These are phyloP conservation scores for Linum usitatissimum DNA, from an alignment of 345 rosid genomes.

Conservation along the genomic window DNA sequence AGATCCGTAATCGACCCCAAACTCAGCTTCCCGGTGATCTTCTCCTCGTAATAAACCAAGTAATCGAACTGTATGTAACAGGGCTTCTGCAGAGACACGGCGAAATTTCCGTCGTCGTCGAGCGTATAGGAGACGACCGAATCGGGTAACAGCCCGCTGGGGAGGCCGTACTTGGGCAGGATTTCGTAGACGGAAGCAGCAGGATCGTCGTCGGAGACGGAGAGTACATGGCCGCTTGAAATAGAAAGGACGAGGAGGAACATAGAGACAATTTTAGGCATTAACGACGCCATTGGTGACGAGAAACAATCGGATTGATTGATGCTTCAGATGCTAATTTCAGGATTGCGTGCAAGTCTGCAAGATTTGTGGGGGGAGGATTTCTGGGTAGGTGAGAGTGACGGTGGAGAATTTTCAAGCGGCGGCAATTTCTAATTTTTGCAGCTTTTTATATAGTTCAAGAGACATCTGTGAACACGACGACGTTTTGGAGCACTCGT, in stretches of 20 bases:
- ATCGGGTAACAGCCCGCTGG: slow-evolving; percentile 61
- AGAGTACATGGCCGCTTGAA: slow-evolving; percentile 14
- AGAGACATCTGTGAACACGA: no score
- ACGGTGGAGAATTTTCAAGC: no score
- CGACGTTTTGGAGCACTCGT: no score
- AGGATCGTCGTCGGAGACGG: slow-evolving; percentile 17
- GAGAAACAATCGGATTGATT: neutral
- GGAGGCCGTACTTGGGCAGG: slow-evolving; percentile 88
- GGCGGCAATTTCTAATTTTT: no score
- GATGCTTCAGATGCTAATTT: neutral
- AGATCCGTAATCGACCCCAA: slow-evolving; percentile 66
- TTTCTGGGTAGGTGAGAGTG: no score
- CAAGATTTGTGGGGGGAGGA: no score
- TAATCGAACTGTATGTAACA: slow-evolving; percentile 73
- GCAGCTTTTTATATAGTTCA: no score
- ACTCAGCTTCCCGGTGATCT: slow-evolving; percentile 51
- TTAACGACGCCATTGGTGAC: neutral
- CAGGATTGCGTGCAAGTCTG: neutral
- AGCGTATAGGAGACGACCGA: slow-evolving; percentile 49
- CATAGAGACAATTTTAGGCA: slow-evolving; percentile 2
- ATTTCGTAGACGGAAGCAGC: slow-evolving; percentile 54
- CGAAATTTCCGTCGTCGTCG: slow-evolving; percentile 53
- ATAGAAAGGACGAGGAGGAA: slow-evolving; percentile 18
- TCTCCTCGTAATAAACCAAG: slow-evolving; percentile 65
- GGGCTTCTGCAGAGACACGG: slow-evolving; percentile 36